Conservation (phyloP, 2,329 filamentous ascomycete species). For the Xylaria sp. region DNA sequence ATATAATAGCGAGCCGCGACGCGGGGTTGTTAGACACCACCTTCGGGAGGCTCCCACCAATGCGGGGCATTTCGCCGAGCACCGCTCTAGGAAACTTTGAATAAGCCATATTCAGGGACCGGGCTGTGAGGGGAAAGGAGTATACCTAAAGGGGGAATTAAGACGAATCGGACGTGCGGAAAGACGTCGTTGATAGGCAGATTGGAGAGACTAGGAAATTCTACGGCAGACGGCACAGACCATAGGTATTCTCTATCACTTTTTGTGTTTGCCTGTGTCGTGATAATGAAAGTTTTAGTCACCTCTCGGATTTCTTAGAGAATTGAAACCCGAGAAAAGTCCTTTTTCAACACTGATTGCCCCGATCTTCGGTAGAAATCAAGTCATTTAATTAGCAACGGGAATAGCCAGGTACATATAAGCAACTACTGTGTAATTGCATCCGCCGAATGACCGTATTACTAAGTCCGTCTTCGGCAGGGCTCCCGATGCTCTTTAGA, state of each 20-base stretch:
- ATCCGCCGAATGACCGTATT: background rate
- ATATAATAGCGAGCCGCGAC: slow-evolving; percentile 47
- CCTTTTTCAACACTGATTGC: slow-evolving; percentile 6
- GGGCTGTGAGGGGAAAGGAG: slow-evolving; percentile 22
- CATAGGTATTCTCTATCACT: background rate
- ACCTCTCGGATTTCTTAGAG: background rate
- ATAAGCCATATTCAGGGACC: slow-evolving; percentile 39
- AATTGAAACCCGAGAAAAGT: slow-evolving; percentile 26
- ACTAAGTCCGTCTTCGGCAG: slow-evolving; percentile 36
- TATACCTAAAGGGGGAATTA: slow-evolving; percentile 31
- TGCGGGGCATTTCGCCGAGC: slow-evolving; percentile 47
- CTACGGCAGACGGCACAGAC: background rate
- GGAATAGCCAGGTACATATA: background rate
- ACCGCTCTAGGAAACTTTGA: slow-evolving; percentile 44
- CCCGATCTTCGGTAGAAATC: slow-evolving; percentile 9
- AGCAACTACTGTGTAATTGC: background rate
- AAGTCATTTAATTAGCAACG: slow-evolving; percentile 10
- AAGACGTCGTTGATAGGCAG: slow-evolving; percentile 31
- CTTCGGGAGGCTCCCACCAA: slow-evolving; percentile 32
- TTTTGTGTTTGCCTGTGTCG: background rate
- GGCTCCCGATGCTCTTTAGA: background rate
- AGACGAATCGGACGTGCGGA: slow-evolving; percentile 1
- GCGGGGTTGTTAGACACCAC: slow-evolving; percentile 46
- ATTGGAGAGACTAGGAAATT: slow-evolving; percentile 27
- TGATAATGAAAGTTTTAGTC: slow-evolving; percentile 2